These are phyloP conservation scores for Hypocrella siamensis DNA, from an alignment of 2,329 filamentous ascomycete genomes.

Conservation along the genomic window DNA sequence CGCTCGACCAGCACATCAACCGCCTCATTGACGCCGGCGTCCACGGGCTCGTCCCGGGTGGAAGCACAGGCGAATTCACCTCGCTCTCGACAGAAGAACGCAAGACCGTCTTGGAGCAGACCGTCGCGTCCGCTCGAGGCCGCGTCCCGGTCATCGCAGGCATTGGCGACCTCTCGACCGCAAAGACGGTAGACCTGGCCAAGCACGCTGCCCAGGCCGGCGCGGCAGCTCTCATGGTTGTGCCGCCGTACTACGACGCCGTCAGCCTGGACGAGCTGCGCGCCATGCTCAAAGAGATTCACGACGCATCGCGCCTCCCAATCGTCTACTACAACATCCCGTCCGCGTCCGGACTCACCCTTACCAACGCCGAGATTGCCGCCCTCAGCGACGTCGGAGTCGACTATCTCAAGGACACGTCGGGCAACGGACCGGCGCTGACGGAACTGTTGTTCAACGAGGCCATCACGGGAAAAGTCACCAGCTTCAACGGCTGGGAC, in stretches of 20 bases:
- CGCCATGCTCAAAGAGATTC: slow-evolving; percentile 19
- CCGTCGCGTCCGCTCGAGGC: slow-evolving; percentile 16
- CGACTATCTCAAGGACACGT: slow-evolving; percentile 35
- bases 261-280: slow-evolving; percentile 21
- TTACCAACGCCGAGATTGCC: slow-evolving; percentile 25
- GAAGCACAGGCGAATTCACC: slow-evolving; percentile 31
- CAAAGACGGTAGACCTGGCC: slow-evolving; percentile 8
- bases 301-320: slow-evolving; percentile 21
- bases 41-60: slow-evolving; percentile 29
- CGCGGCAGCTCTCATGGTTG: slow-evolving; percentile 28
- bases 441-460: slow-evolving; percentile 30
- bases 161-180: slow-evolving; percentile 26
- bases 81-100: slow-evolving; percentile 25
- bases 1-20: slow-evolving; percentile 20
- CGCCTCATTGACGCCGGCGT: slow-evolving; percentile 23
- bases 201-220: slow-evolving; percentile 19
- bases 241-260: slow-evolving; percentile 33
- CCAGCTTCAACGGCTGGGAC: slow-evolving; percentile 36
- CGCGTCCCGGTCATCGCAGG: slow-evolving; percentile 25
- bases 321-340: slow-evolving; percentile 38
- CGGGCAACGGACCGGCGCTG: slow-evolving; percentile 31
- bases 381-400: slow-evolving; percentile 27
- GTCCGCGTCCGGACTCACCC: slow-evolving; percentile 24
- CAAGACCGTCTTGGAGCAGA: slow-evolving; percentile 24
- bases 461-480: slow-evolving; percentile 17